phyloP scores from a whole-genome alignment of 495 filamentous ascomycete species.

The Aspergillus hancockii region DNA sequence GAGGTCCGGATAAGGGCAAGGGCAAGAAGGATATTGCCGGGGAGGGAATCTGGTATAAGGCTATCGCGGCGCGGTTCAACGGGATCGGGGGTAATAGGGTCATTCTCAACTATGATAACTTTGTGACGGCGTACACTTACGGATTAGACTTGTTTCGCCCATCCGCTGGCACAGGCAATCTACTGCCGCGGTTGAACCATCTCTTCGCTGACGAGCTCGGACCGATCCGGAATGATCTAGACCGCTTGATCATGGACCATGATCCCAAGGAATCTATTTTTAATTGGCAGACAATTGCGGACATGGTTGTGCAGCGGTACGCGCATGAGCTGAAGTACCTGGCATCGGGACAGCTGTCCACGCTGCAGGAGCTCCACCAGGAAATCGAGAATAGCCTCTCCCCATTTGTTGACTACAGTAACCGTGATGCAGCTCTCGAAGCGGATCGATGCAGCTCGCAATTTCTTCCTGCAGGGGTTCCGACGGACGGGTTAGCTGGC shows the following conservation, averaged over 20 bases:
- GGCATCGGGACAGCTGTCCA: slow-evolving; percentile 34
- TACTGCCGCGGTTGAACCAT: slow-evolving; percentile 50
- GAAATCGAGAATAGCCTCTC: slow-evolving; percentile 49
- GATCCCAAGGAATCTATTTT: slow-evolving; percentile 24
- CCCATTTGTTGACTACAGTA: slow-evolving; percentile 52
- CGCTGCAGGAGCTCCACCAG: slow-evolving; percentile 33
- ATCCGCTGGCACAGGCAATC: slow-evolving; percentile 13
- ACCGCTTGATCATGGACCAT: slow-evolving; percentile 33
- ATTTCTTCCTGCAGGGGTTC: slow-evolving; percentile 36
- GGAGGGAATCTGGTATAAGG: slow-evolving; percentile 30
- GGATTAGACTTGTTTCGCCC: slow-evolving; percentile 51
- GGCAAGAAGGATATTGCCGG: slow-evolving; percentile 4
- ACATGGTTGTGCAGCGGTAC: slow-evolving; percentile 63
- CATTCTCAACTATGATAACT: slow-evolving; percentile 58
- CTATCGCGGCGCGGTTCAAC: slow-evolving; percentile 56
- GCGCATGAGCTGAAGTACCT: slow-evolving; percentile 52
- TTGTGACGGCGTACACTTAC: slow-evolving; percentile 61
- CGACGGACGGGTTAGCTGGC: slow-evolving; percentile 27
- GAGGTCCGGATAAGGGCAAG: slow-evolving; percentile 16
- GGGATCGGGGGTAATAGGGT: slow-evolving; percentile 57
- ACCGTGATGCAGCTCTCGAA: slow-evolving; percentile 36
- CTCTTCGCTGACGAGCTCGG: slow-evolving; percentile 37
- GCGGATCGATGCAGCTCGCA: slow-evolving; percentile 51
- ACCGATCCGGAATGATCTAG: slow-evolving; percentile 44
- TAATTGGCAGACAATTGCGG: slow-evolving; percentile 62